Percentiles rank a stretch among this genome's conserved stretches.
These are phyloP conservation scores for Skeletonema menzelii DNA, from an alignment of 108 stramenopile genomes.

Conservation along the genomic window DNA sequence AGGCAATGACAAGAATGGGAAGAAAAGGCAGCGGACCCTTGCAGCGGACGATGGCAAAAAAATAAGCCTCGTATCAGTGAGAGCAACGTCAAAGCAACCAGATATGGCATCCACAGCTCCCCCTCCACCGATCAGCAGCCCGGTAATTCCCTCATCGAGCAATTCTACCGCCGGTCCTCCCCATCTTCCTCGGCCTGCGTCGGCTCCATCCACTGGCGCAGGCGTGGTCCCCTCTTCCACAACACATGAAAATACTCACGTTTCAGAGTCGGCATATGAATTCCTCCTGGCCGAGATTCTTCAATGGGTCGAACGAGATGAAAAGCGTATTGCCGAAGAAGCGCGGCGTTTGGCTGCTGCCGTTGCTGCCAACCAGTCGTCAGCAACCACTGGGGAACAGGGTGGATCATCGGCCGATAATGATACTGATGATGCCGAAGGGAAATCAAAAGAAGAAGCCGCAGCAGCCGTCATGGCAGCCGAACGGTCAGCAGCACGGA, in stretches of 20 bases:
- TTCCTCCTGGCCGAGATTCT: conserved; percentile 74
- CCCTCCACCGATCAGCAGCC: not conserved
- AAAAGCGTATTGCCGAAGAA: conserved; percentile 38
- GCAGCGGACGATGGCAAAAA: not conserved
- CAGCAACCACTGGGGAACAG: not conserved
- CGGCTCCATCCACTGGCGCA: conserved; percentile 10
- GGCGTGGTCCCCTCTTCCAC: not conserved
- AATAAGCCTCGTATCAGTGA: no score
- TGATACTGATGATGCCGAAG: not conserved
- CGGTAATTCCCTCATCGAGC: conserved; percentile 5
- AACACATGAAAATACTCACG: conserved; percentile 32
- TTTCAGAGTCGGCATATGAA: conserved; percentile 78
- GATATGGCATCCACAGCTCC: conserved; percentile 7
- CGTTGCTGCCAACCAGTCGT: conserved; percentile 23
- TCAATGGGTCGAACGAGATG: conserved; percentile 70
- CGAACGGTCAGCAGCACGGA: conserved; percentile 79
- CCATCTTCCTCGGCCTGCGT: conserved; percentile 20
- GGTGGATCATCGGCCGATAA: not conserved
- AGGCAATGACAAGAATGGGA: no score
- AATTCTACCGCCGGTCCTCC: conserved; percentile 7
- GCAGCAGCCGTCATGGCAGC: conserved; percentile 50
- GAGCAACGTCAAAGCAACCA: not conserved
- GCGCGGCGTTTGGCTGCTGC: conserved; percentile 10
- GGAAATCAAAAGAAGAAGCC: conserved; percentile 8
- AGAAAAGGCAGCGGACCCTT: no score